Conservation (phyloP, 305 asterid species). For the Euphrasia arctica region DNA sequence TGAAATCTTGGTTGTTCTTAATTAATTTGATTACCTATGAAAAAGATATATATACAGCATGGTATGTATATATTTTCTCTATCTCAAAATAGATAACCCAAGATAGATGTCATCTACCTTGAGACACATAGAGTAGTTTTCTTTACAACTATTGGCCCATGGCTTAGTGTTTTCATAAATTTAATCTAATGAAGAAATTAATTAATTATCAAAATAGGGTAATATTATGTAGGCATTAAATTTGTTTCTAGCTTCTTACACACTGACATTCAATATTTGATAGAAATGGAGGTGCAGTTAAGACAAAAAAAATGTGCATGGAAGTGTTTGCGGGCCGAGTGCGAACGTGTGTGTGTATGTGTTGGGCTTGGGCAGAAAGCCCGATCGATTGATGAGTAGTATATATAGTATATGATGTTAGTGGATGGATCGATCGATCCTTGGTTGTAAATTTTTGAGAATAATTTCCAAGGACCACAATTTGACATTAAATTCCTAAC, state of each 20-base stretch:
- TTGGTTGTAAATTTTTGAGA: conserved; percentile 17
- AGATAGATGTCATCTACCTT: too few species aligned
- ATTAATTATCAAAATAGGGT: too few species aligned
- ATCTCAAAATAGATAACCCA: too few species aligned
- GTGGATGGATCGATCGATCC: not conserved
- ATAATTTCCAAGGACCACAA: conserved; percentile 26
- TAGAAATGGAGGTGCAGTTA: not conserved
- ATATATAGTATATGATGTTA: not conserved
- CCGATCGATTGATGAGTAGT: not conserved
- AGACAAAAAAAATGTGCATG: conserved; percentile 5
- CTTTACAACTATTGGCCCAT: too few species aligned
- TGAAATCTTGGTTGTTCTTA: too few species aligned
- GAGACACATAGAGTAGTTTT: too few species aligned
- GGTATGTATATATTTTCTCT: too few species aligned
- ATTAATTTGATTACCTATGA: too few species aligned
- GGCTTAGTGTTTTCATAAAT: too few species aligned
- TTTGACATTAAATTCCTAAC: conserved; percentile 17
- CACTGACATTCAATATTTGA: not conserved
- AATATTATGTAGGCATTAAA: not conserved
- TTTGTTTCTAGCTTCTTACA: not conserved
- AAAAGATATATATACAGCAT: too few species aligned
- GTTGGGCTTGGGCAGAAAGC: conserved; percentile 12
- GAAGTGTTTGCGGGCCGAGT: not conserved
- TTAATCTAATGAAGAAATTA: too few species aligned
- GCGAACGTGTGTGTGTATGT: conserved; percentile 18